Evolutionary conservation across 176 grass and related monocot species (phyloP).

Genomic region (Musa itinerans): DNA sequence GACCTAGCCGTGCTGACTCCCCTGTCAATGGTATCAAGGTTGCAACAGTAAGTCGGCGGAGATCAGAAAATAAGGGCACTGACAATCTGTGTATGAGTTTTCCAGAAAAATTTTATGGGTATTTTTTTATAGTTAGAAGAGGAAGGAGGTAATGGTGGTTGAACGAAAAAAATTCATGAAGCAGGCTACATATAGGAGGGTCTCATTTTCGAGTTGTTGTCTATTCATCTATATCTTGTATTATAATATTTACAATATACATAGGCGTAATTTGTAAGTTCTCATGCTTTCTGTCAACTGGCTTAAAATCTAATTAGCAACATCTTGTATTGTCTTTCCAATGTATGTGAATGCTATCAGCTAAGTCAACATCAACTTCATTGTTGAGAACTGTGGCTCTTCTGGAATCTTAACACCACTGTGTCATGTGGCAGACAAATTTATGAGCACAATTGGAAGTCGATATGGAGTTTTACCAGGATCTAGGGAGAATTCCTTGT

Average conservation of each 20-base stretch:
- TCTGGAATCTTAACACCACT: not conserved
- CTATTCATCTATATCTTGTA: not conserved
- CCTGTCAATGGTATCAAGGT: too few species aligned
- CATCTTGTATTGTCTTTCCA: not conserved
- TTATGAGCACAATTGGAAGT: constrained; percentile 78
- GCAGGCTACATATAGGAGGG: too few species aligned
- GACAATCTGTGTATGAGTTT: not conserved
- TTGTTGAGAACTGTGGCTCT: not conserved
- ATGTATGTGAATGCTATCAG: not conserved
- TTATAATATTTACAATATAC: not conserved
- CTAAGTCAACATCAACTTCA: not conserved
- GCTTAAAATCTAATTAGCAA: not conserved
- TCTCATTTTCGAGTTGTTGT: too few species aligned
- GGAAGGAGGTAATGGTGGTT: not conserved
- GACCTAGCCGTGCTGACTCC: too few species aligned
- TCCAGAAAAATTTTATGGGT: not conserved
- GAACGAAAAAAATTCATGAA: too few species aligned
- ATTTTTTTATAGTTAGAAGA: not conserved
- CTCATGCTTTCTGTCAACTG: not conserved
- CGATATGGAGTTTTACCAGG: constrained; percentile 67
- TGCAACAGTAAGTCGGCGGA: not conserved
- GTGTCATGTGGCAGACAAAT: constrained; percentile 38
- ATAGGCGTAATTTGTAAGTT: not conserved
- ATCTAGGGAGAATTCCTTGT: constrained; percentile 80
- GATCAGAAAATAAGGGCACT: not conserved